Evolutionary conservation across 2,329 filamentous ascomycete species (phyloP).

Genomic region (Fusarium anthophilum): DNA sequence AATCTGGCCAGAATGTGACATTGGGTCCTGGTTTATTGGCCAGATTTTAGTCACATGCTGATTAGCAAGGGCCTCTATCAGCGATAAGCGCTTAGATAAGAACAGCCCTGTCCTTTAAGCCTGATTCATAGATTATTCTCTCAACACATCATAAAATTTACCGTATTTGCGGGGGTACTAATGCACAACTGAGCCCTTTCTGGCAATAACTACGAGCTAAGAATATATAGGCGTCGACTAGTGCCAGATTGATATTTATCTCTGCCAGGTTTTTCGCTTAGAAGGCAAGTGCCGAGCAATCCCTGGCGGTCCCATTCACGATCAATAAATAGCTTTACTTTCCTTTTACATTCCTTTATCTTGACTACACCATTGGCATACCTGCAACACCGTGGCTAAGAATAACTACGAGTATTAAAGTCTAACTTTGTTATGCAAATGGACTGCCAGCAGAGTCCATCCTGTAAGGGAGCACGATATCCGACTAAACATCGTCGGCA

Average conservation of each 20-base stretch:
- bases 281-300: too few species aligned
- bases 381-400: too few species aligned
- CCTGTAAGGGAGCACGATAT: not conserved
- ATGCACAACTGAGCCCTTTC: not conserved
- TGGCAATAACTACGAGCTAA: not conserved
- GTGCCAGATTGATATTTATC: not conserved
- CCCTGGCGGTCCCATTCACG: not conserved
- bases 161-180: not conserved
- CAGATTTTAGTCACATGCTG: not conserved
- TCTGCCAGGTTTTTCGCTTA: not conserved
- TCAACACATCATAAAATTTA: not conserved
- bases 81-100: not conserved
- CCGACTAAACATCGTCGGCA: not conserved
- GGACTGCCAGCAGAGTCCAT: not conserved
- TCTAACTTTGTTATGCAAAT: fast-evolving
- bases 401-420: not conserved
- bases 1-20: not conserved
- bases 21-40: not conserved
- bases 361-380: not conserved
- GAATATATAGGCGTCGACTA: not conserved
- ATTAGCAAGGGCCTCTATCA: not conserved
- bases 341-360: not conserved
- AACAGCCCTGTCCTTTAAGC: not conserved
- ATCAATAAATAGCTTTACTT: not conserved
- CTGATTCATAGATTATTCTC: not conserved